Conservation (phyloP, 805 yeast genomes). For the Phaffomyces opuntiae region DNA sequence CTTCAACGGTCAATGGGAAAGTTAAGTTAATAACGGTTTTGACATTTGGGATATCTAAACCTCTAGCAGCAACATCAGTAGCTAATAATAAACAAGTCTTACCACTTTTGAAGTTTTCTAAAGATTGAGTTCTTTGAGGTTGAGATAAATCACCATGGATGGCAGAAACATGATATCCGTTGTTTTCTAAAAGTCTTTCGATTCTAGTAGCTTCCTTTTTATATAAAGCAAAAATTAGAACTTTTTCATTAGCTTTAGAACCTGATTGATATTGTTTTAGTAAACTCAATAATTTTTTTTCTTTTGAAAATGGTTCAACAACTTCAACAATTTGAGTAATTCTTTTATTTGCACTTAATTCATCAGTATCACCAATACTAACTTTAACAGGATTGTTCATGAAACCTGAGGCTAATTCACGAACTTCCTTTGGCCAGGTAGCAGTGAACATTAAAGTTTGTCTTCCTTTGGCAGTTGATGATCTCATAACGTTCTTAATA, state of each 20-base stretch:
- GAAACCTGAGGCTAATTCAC: constrained; percentile 81
- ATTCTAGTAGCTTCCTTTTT: constrained; percentile 94
- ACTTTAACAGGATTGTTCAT: constrained; percentile 85
- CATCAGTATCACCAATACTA: constrained; percentile 91
- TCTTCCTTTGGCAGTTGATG: constrained; percentile 45
- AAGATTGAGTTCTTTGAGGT: constrained; percentile 83
- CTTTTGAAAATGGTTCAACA: constrained; percentile 73
- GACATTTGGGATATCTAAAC: constrained; percentile 95
- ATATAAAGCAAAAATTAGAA: constrained; percentile 87
- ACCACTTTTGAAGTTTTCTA: constrained; percentile 80
- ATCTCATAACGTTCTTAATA: constrained; percentile 72
- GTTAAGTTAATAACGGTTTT: constrained; percentile 92
- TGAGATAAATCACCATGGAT: constrained; percentile 95
- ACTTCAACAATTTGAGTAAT: constrained; percentile 93
- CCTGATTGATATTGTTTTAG: constrained; percentile 71
- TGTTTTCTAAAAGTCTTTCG: constrained; percentile 64
- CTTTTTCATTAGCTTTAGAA: constrained; percentile 63
- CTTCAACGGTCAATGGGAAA: constrained; percentile 94
- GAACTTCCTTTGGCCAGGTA: constrained; percentile 99
- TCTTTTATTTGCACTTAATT: constrained; percentile 88
- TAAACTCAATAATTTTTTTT: constrained; percentile 62
- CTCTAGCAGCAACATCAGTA: constrained; percentile 98
- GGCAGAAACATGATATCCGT: constrained; percentile 81
- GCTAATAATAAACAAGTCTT: constrained; percentile 73
- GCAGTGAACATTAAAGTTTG: constrained; percentile 99